phyloP scores from a whole-genome alignment of 768 basidiomycete species.

The Leucocoprinus sp. region DNA sequence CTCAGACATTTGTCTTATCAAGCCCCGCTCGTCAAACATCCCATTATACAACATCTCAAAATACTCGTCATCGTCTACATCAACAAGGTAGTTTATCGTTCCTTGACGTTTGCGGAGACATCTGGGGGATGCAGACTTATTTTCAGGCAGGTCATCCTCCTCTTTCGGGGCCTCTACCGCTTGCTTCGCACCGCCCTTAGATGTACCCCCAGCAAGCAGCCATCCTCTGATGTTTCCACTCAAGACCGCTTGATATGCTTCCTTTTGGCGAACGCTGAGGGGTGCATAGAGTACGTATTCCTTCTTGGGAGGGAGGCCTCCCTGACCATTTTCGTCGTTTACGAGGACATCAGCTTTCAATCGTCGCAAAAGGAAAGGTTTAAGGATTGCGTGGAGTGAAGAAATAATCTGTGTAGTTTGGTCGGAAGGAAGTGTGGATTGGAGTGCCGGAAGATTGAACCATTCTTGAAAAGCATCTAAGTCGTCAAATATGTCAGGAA shows the following conservation, averaged over 20 bases:
- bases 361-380: slow-evolving; percentile 89
- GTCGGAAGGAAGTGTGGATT: slow-evolving; percentile 44
- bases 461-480: slow-evolving; percentile 86
- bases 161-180: slow-evolving; percentile 12
- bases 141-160: slow-evolving; percentile 19
- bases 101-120: slow-evolving; percentile 26
- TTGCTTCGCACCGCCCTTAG: slow-evolving; percentile 13
- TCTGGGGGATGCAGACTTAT: slow-evolving; percentile 19
- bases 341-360: slow-evolving; percentile 84
- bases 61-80: slow-evolving; percentile 60
- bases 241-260: slow-evolving; percentile 76
- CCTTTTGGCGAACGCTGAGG: slow-evolving; percentile 72
- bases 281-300: slow-evolving; percentile 94
- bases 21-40: slow-evolving; percentile 30
- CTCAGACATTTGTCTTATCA: slow-evolving; percentile 21
- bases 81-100: slow-evolving; percentile 43
- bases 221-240: slow-evolving; percentile 63
- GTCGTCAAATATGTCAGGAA: slow-evolving; percentile 90
- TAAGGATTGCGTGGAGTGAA: slow-evolving; percentile 82
- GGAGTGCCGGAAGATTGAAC: slow-evolving; percentile 70
- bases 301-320: slow-evolving; percentile 75
- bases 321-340: slow-evolving; percentile 17
- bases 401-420: slow-evolving; percentile 63
- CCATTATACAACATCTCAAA: slow-evolving; percentile 51
- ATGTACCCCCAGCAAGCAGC: slow-evolving; percentile 33